Conservation (phyloP, 2,329 filamentous ascomycete species). For the Parascedosporium putredinis region DNA sequence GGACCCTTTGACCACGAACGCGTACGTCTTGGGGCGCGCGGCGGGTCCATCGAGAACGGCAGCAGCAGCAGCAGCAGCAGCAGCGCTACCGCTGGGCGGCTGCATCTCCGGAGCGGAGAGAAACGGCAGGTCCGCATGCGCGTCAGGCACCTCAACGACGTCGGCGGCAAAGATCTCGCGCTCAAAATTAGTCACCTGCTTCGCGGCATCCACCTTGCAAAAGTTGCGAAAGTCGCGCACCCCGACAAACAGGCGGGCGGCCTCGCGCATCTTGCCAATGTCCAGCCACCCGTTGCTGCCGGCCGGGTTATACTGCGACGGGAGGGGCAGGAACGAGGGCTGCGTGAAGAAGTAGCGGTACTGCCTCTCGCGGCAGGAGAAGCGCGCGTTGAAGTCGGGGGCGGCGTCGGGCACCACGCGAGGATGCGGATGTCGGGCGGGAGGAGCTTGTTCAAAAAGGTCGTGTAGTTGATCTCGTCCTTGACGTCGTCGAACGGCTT, state of each 20-base stretch:
- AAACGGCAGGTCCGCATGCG: constrained; percentile 44
- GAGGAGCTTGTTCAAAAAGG: constrained; percentile 75
- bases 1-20: constrained; percentile 78
- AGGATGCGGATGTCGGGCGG: constrained; percentile 83
- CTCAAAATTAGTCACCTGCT: constrained; percentile 78
- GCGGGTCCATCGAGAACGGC: too few relatives aligned
- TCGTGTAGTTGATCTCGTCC: constrained; percentile 77
- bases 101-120: constrained; percentile 28
- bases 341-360: constrained; percentile 99
- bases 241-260: constrained; percentile 70
- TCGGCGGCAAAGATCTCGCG: constrained; percentile 70
- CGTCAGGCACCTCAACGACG: constrained; percentile 58
- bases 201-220: constrained; percentile 84
- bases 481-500: constrained; percentile 52
- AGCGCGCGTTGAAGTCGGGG: constrained; percentile 76
- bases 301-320: constrained; percentile 16
- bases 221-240: constrained; percentile 93
- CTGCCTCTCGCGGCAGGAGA: constrained; percentile 80
- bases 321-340: constrained; percentile 65
- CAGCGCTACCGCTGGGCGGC: constrained; percentile 8
- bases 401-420: constrained; percentile 83
- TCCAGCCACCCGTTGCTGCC: constrained; percentile 60
- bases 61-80: too few relatives aligned
- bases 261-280: constrained; percentile 74
- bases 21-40: constrained; percentile 84